phyloP scores from a whole-genome alignment of 116 monocot genomes.

The Iris pallida region DNA sequence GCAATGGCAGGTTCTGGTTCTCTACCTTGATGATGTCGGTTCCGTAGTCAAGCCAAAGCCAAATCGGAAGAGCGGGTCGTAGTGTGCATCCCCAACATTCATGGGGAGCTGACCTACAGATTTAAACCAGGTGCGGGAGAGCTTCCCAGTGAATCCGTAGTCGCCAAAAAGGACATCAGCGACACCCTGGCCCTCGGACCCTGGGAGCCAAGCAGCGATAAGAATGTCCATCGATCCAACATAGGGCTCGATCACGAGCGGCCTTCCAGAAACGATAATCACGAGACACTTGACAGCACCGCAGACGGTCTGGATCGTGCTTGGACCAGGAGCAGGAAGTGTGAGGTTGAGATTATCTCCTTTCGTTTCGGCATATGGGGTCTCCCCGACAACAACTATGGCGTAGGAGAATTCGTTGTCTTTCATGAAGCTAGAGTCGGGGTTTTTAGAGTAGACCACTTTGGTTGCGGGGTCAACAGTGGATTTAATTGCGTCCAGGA shows the following conservation, averaged over 20 bases:
- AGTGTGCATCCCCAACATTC: slow-evolving; percentile 44
- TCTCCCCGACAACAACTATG: slow-evolving; percentile 40
- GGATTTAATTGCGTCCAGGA: slow-evolving; percentile 35
- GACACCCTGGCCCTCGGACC: slow-evolving; percentile 42
- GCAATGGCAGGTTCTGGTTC: background rate
- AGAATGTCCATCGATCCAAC: slow-evolving; percentile 23
- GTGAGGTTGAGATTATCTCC: slow-evolving; percentile 42
- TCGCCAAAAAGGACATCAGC: slow-evolving; percentile 42
- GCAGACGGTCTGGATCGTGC: slow-evolving; percentile 31
- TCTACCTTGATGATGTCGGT: background rate
- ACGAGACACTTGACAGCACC: slow-evolving; percentile 31
- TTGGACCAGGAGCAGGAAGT: slow-evolving; percentile 28
- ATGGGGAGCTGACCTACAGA: slow-evolving; percentile 41
- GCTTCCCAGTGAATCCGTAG: slow-evolving; percentile 41
- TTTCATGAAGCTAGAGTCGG: slow-evolving; percentile 20
- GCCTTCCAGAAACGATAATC: slow-evolving; percentile 40
- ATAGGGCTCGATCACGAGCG: slow-evolving; percentile 43
- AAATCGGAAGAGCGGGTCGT: slow-evolving; percentile 46
- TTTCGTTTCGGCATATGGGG: slow-evolving; percentile 31
- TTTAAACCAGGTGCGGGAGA: slow-evolving; percentile 48
- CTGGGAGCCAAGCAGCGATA: slow-evolving; percentile 52
- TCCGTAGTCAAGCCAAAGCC: slow-evolving; percentile 36
- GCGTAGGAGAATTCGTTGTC: slow-evolving; percentile 27
- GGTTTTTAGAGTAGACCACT: slow-evolving; percentile 35
- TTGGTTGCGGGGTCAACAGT: slow-evolving; percentile 26